Conservation (phyloP, 139 green algal species). For the Chlorella sorokiniana region DNA sequence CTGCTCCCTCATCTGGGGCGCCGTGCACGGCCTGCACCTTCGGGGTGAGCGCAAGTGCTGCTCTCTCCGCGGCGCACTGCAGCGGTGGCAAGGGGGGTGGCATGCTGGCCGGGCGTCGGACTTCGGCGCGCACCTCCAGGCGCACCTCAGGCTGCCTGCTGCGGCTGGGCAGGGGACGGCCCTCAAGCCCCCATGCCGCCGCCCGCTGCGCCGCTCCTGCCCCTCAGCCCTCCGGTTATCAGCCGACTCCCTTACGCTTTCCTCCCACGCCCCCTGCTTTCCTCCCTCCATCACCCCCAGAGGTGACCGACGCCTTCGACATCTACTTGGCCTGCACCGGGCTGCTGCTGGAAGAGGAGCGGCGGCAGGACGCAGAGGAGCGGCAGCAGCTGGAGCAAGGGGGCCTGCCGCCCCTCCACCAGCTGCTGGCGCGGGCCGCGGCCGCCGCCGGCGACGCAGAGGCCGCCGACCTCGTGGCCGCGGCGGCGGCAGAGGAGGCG, state of each 20-base stretch:
- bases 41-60: too few relatives aligned
- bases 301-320: slow-evolving; percentile 13
- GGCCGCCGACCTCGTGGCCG: too few relatives aligned
- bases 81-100: too few relatives aligned
- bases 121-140: too few relatives aligned
- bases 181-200: too few relatives aligned
- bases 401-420: neutral
- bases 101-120: too few relatives aligned
- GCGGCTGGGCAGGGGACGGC: neutral
- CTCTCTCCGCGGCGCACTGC: too few relatives aligned
- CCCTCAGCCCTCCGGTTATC: neutral
- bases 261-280: neutral
- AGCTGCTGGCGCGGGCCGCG: too few relatives aligned
- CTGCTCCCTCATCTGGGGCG: slow-evolving; percentile 2
- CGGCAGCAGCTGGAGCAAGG: neutral
- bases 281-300: neutral
- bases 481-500: too few relatives aligned
- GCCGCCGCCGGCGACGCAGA: too few relatives aligned
- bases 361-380: neutral
- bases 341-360: slow-evolving; percentile 21
- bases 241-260: neutral
- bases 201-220: too few relatives aligned
- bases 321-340: slow-evolving; percentile 7
- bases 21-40: neutral
- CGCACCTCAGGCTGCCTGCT: too few relatives aligned